Evolutionary conservation across 192 early-diverging fungal species (phyloP).

Genomic region (Podila horticola): DNA sequence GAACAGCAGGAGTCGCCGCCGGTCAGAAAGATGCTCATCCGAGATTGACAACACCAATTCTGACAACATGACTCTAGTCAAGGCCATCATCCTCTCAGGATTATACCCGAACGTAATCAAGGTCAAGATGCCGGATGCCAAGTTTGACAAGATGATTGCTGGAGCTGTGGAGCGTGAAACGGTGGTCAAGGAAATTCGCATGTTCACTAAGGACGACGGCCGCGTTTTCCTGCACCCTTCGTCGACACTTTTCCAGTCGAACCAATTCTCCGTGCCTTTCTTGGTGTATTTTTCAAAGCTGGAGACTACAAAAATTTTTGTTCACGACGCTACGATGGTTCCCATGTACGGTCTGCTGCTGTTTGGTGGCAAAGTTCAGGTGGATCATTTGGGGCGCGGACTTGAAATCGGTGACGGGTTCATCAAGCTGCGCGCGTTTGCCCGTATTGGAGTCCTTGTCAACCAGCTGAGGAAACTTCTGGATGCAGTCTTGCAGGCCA

Average conservation of each 20-base stretch:
- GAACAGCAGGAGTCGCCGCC: constrained; percentile 8
- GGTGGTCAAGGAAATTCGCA: constrained; percentile 78
- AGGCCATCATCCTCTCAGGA: constrained; percentile 80
- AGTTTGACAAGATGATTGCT: constrained; percentile 75
- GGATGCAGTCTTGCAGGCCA: constrained; percentile 74
- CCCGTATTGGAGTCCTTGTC: constrained; percentile 77
- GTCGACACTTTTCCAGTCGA: constrained; percentile 73
- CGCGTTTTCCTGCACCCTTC: constrained; percentile 89
- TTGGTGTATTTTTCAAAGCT: constrained; percentile 77
- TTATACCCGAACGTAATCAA: constrained; percentile 83
- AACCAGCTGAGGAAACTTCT: constrained; percentile 79
- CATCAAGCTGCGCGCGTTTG: constrained; percentile 77
- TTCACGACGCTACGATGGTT: constrained; percentile 72
- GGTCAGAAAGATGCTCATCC: constrained; percentile 16
- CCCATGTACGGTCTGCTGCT: constrained; percentile 79
- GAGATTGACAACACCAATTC: constrained; percentile 63
- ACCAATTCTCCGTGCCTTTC: constrained; percentile 71
- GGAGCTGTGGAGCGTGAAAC: constrained; percentile 78
- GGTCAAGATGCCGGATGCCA: constrained; percentile 74
- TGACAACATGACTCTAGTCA: constrained; percentile 67
- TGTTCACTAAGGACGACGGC: constrained; percentile 72
- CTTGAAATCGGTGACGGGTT: constrained; percentile 69
- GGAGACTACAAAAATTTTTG: constrained; percentile 72
- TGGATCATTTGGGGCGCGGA: constrained; percentile 76
- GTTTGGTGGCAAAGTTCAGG: constrained; percentile 82